phyloP scores from a whole-genome alignment of 192 early-diverging fungal species.

The Lunasporangiospora selenospora region DNA sequence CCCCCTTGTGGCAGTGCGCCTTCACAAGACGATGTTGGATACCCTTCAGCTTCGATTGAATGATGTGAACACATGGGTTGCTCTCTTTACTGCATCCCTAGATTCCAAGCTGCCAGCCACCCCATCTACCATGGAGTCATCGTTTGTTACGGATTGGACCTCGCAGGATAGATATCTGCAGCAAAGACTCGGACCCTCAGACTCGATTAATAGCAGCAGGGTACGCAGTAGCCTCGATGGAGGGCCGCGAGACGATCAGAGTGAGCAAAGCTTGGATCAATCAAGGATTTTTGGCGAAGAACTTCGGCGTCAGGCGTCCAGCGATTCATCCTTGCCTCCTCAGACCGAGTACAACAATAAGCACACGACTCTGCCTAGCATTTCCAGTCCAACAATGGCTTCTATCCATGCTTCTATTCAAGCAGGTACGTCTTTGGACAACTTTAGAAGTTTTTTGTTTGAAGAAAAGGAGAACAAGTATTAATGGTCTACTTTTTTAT shows the following conservation, averaged over 20 bases:
- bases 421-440: conserved; percentile 23
- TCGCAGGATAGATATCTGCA: not conserved
- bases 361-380: no score
- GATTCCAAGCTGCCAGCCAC: not conserved
- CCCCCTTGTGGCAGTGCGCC: conserved; percentile 52
- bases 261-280: conserved; percentile 37
- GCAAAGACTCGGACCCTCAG: not conserved
- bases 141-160: no score
- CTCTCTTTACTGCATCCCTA: conserved; percentile 25
- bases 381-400: conserved; percentile 46
- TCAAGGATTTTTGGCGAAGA: conserved; percentile 42
- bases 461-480: not conserved
- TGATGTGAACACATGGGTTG: conserved; percentile 31
- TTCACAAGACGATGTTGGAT: conserved; percentile 52
- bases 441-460: not conserved
- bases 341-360: no score
- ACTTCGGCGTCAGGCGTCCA: conserved; percentile 36
- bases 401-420: conserved; percentile 40
- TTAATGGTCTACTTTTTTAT: not conserved
- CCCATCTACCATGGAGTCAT: not conserved
- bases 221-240: no score
- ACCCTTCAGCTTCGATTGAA: conserved; percentile 33
- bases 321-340: no score
- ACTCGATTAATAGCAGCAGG: no score
- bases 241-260: conserved; percentile 27